Evolutionary conservation across 2,329 filamentous ascomycete species (phyloP).

Genomic region (Dothideomycetes sp.): DNA sequence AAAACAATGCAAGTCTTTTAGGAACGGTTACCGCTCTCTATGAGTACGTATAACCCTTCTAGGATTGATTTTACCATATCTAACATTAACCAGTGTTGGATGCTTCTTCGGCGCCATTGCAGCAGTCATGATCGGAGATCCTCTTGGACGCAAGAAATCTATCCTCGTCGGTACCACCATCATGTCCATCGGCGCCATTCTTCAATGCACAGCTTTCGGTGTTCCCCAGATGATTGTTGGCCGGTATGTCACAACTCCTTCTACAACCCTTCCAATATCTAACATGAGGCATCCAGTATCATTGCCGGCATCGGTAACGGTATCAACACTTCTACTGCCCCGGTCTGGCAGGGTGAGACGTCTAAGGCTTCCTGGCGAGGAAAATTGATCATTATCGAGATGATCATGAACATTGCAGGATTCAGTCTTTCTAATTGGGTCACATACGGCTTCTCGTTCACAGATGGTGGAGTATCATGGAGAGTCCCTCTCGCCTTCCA

Average conservation of each 20-base stretch:
- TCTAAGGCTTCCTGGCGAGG: constrained; percentile 34
- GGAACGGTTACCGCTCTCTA: constrained; percentile 48
- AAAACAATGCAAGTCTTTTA: constrained; percentile 17
- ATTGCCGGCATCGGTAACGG: constrained; percentile 42
- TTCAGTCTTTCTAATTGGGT: constrained; percentile 41
- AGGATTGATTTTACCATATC: too few relatives aligned
- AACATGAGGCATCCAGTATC: constrained; percentile 42
- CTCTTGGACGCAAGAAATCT: constrained; percentile 39
- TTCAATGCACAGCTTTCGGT: constrained; percentile 38
- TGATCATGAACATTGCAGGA: constrained; percentile 44
- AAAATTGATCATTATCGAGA: constrained; percentile 26
- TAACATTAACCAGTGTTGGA: too few relatives aligned
- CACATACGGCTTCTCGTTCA: constrained; percentile 37
- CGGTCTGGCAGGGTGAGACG: constrained; percentile 45
- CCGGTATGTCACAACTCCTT: constrained; percentile 33
- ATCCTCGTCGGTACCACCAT: constrained; percentile 41
- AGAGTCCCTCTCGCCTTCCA: constrained; percentile 41
- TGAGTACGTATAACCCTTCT: too few relatives aligned
- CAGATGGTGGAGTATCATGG: constrained; percentile 35
- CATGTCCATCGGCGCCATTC: constrained; percentile 41
- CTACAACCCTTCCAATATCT: too few relatives aligned
- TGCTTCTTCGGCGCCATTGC: constrained; percentile 50
- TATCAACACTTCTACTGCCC: constrained; percentile 40
- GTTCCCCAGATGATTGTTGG: constrained; percentile 43
- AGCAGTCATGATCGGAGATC: constrained; percentile 42